Conservation (phyloP, 2,329 filamentous ascomycete species). For the Stachybotrys echinatus region DNA sequence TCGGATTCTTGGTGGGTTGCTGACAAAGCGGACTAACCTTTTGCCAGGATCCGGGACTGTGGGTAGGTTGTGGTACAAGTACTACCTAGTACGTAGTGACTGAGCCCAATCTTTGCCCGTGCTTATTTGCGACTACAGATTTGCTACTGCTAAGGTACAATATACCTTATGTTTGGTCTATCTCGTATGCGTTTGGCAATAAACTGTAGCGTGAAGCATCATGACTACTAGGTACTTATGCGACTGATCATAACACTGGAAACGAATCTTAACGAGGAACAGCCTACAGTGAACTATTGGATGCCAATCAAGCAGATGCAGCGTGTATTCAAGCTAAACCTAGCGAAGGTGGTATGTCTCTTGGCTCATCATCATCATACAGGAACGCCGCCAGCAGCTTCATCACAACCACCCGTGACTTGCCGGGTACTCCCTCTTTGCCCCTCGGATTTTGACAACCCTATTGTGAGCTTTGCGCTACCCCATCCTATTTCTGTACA, state of each 20-base stretch:
- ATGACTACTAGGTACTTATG: too few relatives aligned
- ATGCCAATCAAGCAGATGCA: background rate
- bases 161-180: too few relatives aligned
- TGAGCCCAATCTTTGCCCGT: too few relatives aligned
- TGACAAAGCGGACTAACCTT: slow-evolving; percentile 13
- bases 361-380: background rate
- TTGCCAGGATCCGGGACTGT: slow-evolving; percentile 4
- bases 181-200: too few relatives aligned
- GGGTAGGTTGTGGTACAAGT: background rate
- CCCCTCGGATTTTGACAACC: background rate
- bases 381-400: background rate
- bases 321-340: background rate
- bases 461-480: background rate
- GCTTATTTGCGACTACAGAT: too few relatives aligned
- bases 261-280: slow-evolving; percentile 7
- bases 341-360: background rate
- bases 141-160: too few relatives aligned
- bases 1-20: background rate
- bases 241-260: too few relatives aligned
- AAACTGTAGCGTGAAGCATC: too few relatives aligned
- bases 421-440: background rate
- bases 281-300: slow-evolving; percentile 8
- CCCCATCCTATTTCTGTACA: background rate
- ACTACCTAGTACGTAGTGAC: too few relatives aligned
- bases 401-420: background rate